Base-by-base conservation (phyloP, 2,329 filamentous ascomycete genomes). In the Verticillium nonalfalfae region DNA sequence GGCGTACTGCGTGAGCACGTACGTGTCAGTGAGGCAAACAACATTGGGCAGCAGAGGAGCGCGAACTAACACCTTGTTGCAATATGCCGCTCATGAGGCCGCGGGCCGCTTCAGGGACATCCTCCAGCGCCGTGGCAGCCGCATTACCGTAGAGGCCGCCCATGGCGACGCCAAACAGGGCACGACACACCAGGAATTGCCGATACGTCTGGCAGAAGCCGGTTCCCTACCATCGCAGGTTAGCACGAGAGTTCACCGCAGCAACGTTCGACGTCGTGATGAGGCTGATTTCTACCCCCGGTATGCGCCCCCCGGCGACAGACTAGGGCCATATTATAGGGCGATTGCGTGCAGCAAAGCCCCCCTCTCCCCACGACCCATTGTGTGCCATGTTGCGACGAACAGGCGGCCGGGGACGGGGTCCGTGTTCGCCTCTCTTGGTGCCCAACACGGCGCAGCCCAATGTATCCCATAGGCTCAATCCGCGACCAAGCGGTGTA, bases 101-200 rank as follows among this genome's bases (percentile, higher is more conserved):
- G 67, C 90, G 83, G 3, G 88, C 84, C 64, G 87, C 85, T 54
- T 78, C 74, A 4, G 89, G 89, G 63, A 87, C 84, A 68, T 91
- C 90, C 70, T 94, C 91, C 10, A 94, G 80, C 0, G 90, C 90
- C 68, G 90, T 93, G 4, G 90, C 89, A 10, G 89, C 89, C 1
- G 89, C 90, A 68, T 92, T 92, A 61, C 91, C 91, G 73, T 93
- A 87, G 1, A 93, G 67, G 66, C 90, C 91, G 45, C 91, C 91
- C 90, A 94, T 94, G 67, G 90, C 90, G 54, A 94, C 74, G 56
- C 90, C 91, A 69, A 93, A 94, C 3, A 94, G 77, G 52, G 87
- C 86, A 50, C 91, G 82, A 11, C 90, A 90, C 11, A 87, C 90
- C 26, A 95, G 78, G 70, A 94, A 94, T 66, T 90, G 84, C 57